phyloP scores from a whole-genome alignment of 768 basidiomycete genomes.

The Termitomyces sp. region DNA sequence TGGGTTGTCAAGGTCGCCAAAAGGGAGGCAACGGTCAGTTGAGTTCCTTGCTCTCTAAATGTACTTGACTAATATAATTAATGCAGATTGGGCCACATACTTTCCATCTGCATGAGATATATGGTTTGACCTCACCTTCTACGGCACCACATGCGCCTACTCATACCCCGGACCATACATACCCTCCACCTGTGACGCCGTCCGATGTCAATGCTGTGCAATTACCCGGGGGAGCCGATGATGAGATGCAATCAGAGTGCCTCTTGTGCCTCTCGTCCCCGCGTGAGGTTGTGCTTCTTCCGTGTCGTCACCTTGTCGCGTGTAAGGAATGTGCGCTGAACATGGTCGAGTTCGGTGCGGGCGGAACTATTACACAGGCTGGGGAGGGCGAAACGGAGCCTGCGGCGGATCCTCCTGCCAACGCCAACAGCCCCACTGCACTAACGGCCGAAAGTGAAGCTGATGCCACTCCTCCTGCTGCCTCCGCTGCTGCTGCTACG shows the following conservation, averaged over 20 bases:
- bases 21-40: conserved; percentile 73
- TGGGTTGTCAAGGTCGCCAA: conserved; percentile 94
- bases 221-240: conserved; percentile 33
- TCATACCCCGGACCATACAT: conserved; percentile 13
- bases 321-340: conserved; percentile 94
- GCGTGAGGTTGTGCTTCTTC: conserved; percentile 87
- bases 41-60: conserved; percentile 3
- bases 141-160: conserved; percentile 18
- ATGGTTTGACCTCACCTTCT: conserved; percentile 69
- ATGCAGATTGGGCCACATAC: conserved; percentile 83
- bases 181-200: conserved; percentile 14
- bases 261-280: conserved; percentile 85
- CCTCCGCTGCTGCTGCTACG: conserved; percentile 12
- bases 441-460: conserved; percentile 17
- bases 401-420: conserved; percentile 17
- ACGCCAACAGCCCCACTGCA: conserved; percentile 18
- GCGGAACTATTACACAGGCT: conserved; percentile 71
- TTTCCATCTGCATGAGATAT: conserved; percentile 95
- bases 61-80: background rate
- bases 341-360: conserved; percentile 97
- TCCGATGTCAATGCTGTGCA: conserved; percentile 25
- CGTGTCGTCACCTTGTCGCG: conserved; percentile 90
- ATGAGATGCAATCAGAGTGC: conserved; percentile 82
- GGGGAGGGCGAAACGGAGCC: conserved; percentile 32
- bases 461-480: conserved; percentile 12